Base-by-base conservation (phyloP, 345 rosid genomes). In the Heritiera fomes region DNA sequence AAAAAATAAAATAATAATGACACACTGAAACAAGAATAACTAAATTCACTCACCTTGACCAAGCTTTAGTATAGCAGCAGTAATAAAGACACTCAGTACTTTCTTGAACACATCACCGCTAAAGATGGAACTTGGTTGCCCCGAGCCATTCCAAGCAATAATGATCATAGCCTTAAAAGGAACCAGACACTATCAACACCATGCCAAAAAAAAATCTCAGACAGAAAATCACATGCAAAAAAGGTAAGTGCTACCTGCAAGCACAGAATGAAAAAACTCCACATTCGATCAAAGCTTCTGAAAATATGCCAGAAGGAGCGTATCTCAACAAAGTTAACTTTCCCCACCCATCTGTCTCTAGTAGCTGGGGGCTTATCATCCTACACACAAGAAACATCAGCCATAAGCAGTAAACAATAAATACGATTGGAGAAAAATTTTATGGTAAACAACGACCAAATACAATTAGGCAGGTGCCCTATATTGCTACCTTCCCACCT, bases 251-350 rank as follows among this genome's bases (percentile, higher is more conserved):
- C 6, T 84, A 97, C 99, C 98, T 97, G 99, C 76, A 97, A 83
- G 86, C 87, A 89, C 64, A 97, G 83, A 85, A 97, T 94, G 73
- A 90, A 91, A 85, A 97, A 97, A 80, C 94, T 90, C 99, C 99
- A 97, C 99, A 97, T 94, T 64, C 98, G 95, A 87, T 97, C 99
- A 71, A 93, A 97, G 90, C 98, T 97, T 85, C 99, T 92, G 83
- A 97, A 97, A 75, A 94, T 79, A 88, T 97, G 99, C 97, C 95
- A 94, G 87, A 94, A 97, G 41, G 98, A 85, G 49, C 99, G 96
- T 78, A 97, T 94, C 86, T 97, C 99, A 79, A 97, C 99, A 82
- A 97, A 94, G 84, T 97, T 94, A 79, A 90, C 98, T 85, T 97
- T 97, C 63, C 98, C 99, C 78, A 88, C 90, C 99, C 99, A 94